Base-by-base conservation (phyloP, 495 filamentous ascomycete genomes). In the Hypoxylon fuscum region DNA sequence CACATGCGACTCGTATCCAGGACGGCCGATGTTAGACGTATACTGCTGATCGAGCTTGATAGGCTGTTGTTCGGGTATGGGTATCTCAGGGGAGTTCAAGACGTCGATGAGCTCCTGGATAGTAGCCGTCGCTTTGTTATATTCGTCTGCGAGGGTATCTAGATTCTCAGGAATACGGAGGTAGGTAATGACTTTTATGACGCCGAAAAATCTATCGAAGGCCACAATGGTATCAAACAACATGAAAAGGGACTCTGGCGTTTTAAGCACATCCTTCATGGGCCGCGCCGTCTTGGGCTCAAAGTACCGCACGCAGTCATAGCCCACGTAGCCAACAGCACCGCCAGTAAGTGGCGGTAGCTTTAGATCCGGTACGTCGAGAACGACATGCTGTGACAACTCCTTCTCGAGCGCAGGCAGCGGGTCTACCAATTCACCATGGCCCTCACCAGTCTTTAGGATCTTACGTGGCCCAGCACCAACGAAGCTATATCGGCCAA, bases 191-290 rank as follows among this genome's bases (percentile, higher is more conserved):
- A 98, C 87, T 72, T 96, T 96, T 74, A 96, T 87, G 27, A 89
- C 83, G 61, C 92, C 90, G 81, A 86, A 96, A 76, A 97, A 97
- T 71, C 96, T 89, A 72, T 98, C 95, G 63, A 98, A 94, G 20
- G 93, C 92, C 18, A 98, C 82, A 40, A 98, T 89, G 43, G 95
- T 98, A 69, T 98, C 91, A 77, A 90, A 98, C 18, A 98, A 82
- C 95, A 98, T 98, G 76, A 98, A 98, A 1, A 98, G 78, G 11
- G 90, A 91, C 77, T 98, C 95, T 1, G 95, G 95, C 15, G 96
- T 89, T 38, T 88, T 77, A 14, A 98, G 82, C 2, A 94, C 79
- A 77, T 98, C 95, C 75, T 94, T 90, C 79, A 97, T 86, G 2
- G 88, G 84, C 37, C 93, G 85, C 14, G 85, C 87, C 1, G 95